Conservation (phyloP, 2,329 filamentous ascomycete genomes). For the Fusarium paranaense region DNA sequence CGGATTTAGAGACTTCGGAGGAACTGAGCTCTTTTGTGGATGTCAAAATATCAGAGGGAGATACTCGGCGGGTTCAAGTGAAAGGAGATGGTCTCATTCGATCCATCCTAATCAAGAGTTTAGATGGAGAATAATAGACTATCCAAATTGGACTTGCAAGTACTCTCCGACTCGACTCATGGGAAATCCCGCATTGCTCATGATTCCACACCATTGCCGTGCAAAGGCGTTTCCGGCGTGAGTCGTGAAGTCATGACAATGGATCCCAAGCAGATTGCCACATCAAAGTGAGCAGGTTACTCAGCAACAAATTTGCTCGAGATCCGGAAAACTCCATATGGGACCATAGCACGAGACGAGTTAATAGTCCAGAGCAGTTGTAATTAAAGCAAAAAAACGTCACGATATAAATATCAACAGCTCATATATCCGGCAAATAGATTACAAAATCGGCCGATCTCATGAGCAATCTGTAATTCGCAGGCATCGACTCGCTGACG, state of each 20-base stretch:
- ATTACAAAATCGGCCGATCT: background rate
- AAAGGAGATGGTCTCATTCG: conserved; percentile 62
- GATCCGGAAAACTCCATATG: background rate
- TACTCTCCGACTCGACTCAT: background rate
- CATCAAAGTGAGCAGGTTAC: background rate
- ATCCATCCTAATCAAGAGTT: conserved; percentile 50
- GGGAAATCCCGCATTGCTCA: background rate
- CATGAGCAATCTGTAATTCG: conserved; percentile 6
- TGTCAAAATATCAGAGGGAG: conserved; percentile 20
- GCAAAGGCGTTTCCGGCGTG: background rate
- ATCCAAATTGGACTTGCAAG: background rate
- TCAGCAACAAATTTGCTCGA: background rate
- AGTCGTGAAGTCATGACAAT: conserved; percentile 16
- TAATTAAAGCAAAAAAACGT: background rate
- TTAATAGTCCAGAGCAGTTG: background rate
- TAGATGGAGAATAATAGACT: background rate
- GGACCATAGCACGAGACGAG: background rate
- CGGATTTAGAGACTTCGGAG: conserved; percentile 54
- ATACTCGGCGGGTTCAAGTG: conserved; percentile 48
- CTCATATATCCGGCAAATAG: background rate
- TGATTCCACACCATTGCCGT: conserved; percentile 11
- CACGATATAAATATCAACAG: background rate
- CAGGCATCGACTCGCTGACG: conserved; percentile 35
- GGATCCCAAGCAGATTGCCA: conserved; percentile 10
- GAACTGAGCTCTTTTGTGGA: conserved; percentile 44